Evolutionary conservation across 345 rosid species (phyloP).

Genomic region (Pistacia vera): DNA sequence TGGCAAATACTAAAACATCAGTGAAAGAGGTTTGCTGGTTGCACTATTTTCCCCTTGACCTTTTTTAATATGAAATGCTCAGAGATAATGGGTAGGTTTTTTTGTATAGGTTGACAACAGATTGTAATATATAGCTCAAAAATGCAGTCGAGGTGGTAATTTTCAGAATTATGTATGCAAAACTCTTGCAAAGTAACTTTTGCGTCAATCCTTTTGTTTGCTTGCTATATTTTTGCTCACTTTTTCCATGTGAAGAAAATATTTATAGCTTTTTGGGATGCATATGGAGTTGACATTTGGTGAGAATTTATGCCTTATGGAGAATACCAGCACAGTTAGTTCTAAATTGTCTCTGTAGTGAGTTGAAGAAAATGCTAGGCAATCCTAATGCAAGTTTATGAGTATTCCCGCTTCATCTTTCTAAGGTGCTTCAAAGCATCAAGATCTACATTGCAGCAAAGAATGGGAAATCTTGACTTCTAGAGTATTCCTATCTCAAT

Average conservation of each 20-base stretch:
- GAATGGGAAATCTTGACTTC: no score
- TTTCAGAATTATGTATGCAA: slow-evolving; percentile 35
- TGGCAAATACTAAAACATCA: slow-evolving; percentile 6
- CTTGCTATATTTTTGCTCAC: neutral
- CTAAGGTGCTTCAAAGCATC: neutral
- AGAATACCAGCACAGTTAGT: neutral
- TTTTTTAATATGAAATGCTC: slow-evolving; percentile 36
- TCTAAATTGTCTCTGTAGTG: neutral
- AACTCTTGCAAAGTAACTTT: slow-evolving; percentile 15
- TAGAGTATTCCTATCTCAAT: neutral
- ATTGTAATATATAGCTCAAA: slow-evolving; percentile 40
- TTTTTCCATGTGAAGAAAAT: neutral
- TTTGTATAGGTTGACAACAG: slow-evolving; percentile 67
- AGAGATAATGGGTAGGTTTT: slow-evolving; percentile 40
- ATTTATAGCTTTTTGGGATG: neutral
- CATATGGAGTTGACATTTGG: neutral
- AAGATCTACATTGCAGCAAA: no score
- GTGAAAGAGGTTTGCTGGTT: slow-evolving; percentile 58
- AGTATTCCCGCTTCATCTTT: neutral
- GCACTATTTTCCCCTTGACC: slow-evolving; percentile 30
- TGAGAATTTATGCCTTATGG: neutral
- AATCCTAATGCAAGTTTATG: neutral
- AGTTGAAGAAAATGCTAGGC: neutral
- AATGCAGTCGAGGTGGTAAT: slow-evolving; percentile 21
- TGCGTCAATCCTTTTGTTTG: neutral